A percentile compares a stretch with the other conserved stretches of the same genome.
These are phyloP conservation scores for Ophiostoma australiae DNA, from an alignment of 2,329 filamentous ascomycete genomes.

Conservation along the genomic window DNA sequence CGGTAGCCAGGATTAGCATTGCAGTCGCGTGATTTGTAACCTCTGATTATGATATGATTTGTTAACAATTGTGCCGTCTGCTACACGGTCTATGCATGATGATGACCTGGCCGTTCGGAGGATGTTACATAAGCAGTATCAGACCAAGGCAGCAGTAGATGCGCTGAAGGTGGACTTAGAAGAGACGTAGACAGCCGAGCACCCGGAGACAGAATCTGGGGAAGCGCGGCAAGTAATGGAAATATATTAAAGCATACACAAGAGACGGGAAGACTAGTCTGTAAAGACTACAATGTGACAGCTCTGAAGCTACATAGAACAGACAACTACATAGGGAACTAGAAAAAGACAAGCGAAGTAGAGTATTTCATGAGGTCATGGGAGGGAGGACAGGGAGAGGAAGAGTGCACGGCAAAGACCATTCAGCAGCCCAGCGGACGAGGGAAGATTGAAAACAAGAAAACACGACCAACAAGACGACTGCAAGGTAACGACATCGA, in stretches of 20 bases:
- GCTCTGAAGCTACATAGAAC: not conserved
- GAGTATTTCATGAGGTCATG: no score
- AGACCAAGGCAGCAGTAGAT: no score
- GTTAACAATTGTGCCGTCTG: not conserved
- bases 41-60: not conserved
- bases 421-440: not conserved
- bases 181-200: not conserved
- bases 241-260: not conserved
- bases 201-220: not conserved
- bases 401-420: not conserved
- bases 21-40: not conserved
- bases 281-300: not conserved
- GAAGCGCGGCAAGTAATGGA: not conserved
- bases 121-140: no score
- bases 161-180: not conserved
- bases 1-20: not conserved
- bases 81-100: constrained; percentile 2
- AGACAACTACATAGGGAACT: not conserved
- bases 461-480: not conserved
- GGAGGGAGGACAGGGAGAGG: not conserved
- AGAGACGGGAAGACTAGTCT: not conserved
- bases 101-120: no score
- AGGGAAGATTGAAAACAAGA: not conserved
- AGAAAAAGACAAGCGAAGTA: not conserved
- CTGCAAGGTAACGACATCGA: not conserved